Evolutionary conservation across 208 protist species (phyloP), one percentile per base, ranked within the genome.

Genomic region (Porcisia deanei): DNA sequence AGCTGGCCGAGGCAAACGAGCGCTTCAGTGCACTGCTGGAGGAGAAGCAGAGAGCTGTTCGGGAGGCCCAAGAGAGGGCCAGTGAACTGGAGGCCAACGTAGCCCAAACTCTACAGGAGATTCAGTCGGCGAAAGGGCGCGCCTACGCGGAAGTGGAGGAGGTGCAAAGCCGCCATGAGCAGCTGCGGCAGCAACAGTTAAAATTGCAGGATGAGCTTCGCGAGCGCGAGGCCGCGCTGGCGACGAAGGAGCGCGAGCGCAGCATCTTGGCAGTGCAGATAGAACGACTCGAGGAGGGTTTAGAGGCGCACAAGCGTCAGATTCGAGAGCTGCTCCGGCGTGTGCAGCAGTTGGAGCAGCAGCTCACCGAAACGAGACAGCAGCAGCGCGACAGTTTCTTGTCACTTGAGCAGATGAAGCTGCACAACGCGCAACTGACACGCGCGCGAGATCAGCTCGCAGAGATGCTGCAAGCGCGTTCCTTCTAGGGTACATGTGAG

Each of bases 271-370:
- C 80, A 69, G 41, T 81, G 4, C 81, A 92, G 66, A 25, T 88
- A n/a, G 70, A 58, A 16, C 83, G 86, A 3, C 69, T 93, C 59
- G 74, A 85, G 75, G 84, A 91, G 67, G 89, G 83, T 1, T 65
- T 92, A 55, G 80, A 75, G 65, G n/a, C 82, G 53, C 88, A 92
- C 81, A 88, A 92, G 76, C 76, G 83, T 47, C 88, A 87, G 61
- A 77, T 92, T 5, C n/a, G 64, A 2, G 84, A 73, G 30, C 74
- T 72, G 61, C 85, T 93, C 54, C 78, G 74, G 12, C 80, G 86
- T 49, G 75, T 87, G 45, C 77, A 77, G 61, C 76, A 82, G 78
- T 60, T 92, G 43, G 74, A 89, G 45, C 45, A 69, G 47, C 84
- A 88, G 74, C 75, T 91, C 34, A 79, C 84, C 45, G 84, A 88